Conservation (phyloP, 2,329 filamentous ascomycete genomes). For the Alternaria ethzedia region DNA sequence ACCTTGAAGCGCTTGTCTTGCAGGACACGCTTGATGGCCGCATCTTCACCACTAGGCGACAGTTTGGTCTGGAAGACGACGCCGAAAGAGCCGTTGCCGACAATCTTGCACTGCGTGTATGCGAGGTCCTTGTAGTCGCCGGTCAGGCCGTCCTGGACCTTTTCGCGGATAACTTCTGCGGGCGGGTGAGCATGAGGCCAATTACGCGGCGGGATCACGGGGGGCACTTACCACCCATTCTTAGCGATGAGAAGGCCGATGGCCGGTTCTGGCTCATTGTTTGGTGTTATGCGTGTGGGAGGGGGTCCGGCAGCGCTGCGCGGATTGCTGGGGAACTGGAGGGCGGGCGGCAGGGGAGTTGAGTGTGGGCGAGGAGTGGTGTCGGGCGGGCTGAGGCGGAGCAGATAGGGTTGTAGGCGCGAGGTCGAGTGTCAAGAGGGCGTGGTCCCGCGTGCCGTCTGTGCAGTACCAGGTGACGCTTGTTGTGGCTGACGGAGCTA, state of each 20-base stretch:
- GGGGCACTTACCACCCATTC: conserved; percentile 91
- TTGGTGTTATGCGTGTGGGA: conserved; percentile 32
- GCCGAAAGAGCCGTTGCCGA: conserved; percentile 97
- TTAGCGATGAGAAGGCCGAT: conserved; percentile 83
- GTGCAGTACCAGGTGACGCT: conserved; percentile 29
- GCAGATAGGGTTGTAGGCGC: conserved; percentile 52
- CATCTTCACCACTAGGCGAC: conserved; percentile 96
- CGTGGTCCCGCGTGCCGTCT: conserved; percentile 28
- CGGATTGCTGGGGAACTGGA: conserved; percentile 51
- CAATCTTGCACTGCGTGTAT: conserved; percentile 99
- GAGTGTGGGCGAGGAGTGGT: conserved; percentile 51
- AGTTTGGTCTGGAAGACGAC: conserved; percentile 99
- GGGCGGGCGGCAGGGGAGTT: conserved; percentile 54
- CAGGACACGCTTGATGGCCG: conserved; percentile 97
- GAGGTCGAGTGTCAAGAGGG: conserved; percentile 28
- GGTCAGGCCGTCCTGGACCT: conserved; percentile 97
- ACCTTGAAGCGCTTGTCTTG: conserved; percentile 99
- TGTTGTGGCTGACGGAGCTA: conserved; percentile 26
- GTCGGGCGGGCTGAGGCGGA: conserved; percentile 57
- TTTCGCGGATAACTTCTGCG: conserved; percentile 95
- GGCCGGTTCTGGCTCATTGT: conserved; percentile 90
- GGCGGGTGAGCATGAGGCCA: conserved; percentile 41
- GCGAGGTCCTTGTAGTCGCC: conserved; percentile 96
- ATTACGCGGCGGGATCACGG: background rate
- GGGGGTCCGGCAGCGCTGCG: conserved; percentile 37